These are phyloP conservation scores for Neurospora sp. DNA, from an alignment of 495 filamentous ascomycete species.

Conservation along the genomic window DNA sequence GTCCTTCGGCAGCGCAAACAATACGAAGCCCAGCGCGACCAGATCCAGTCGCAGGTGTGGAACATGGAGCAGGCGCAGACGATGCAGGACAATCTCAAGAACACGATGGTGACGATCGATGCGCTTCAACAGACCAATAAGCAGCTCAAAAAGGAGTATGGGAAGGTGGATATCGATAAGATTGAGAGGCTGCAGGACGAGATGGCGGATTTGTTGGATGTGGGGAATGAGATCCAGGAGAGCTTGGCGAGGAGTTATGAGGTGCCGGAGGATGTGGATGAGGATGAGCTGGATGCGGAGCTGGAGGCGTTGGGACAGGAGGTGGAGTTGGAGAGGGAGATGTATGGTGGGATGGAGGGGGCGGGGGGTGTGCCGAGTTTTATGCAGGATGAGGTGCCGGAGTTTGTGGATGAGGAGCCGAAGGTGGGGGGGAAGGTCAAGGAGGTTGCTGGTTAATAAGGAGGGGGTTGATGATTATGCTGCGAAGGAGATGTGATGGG, in stretches of 20 bases:
- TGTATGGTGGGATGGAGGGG: conserved; percentile 39
- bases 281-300: conserved; percentile 94
- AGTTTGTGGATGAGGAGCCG: conserved; percentile 80
- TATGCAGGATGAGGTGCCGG: conserved; percentile 66
- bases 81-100: conserved; percentile 99
- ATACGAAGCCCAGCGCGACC: conserved; percentile 90
- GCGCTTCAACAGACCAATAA: conserved; percentile 96
- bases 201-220: conserved; percentile 96
- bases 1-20: conserved; percentile 92
- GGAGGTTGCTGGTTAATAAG: conserved; percentile 53
- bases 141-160: conserved; percentile 86
- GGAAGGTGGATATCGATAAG: conserved; percentile 93
- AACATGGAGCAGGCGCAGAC: conserved; percentile 99
- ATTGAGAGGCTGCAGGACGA: conserved; percentile 98
- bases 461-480: background rate
- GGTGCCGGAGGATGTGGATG: conserved; percentile 94
- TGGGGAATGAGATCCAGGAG: conserved; percentile 98
- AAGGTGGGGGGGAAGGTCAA: conserved; percentile 60
- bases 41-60: conserved; percentile 91
- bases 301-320: conserved; percentile 90
- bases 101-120: conserved; percentile 97
- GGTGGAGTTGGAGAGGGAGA: conserved; percentile 57
- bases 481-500: background rate
- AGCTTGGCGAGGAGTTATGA: conserved; percentile 89
- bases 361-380: conserved; percentile 60